A percentile compares a stretch with the other conserved stretches of the same genome.
Conservation (phyloP, 192 early-diverging fungal species). For the Phlyctochytrium bullatum region DNA sequence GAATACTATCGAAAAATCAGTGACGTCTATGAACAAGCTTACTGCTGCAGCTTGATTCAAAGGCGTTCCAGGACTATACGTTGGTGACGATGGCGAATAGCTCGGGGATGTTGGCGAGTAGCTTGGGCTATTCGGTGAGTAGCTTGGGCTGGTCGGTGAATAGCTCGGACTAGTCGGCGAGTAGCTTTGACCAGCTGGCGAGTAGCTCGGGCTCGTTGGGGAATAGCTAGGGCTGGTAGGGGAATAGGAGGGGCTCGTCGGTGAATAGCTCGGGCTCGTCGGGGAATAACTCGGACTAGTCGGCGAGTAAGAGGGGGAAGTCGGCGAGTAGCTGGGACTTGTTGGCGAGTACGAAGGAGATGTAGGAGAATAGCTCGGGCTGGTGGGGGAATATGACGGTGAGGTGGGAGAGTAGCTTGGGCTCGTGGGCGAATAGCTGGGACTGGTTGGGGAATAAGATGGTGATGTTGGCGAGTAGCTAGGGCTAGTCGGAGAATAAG, state of each 20-base stretch:
- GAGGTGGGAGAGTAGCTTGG: constrained; percentile 76
- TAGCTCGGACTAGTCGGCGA: constrained; percentile 61
- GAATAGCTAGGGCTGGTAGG: constrained; percentile 55
- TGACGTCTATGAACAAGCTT: too few relatives aligned
- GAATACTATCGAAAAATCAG: too few relatives aligned
- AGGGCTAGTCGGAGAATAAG: constrained; percentile 63
- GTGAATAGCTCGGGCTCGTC: constrained; percentile 60
- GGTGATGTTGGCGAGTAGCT: constrained; percentile 65
- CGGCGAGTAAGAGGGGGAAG: constrained; percentile 65
- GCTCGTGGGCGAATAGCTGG: constrained; percentile 60
- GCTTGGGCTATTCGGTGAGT: constrained; percentile 72
- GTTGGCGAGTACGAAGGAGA: constrained; percentile 68
- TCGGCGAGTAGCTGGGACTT: constrained; percentile 49
- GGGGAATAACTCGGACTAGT: constrained; percentile 73
- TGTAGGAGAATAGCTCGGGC: constrained; percentile 72
- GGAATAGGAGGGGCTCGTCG: constrained; percentile 63
- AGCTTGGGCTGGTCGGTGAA: constrained; percentile 67
- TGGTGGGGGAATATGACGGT: constrained; percentile 71
- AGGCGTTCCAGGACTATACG: constrained; percentile 70
- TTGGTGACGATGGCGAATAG: constrained; percentile 71
- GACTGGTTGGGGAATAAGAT: constrained; percentile 61
- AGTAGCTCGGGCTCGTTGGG: constrained; percentile 67
- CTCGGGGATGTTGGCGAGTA: constrained; percentile 75
- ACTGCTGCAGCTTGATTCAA: too few relatives aligned
- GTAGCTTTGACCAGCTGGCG: constrained; percentile 73